Evolutionary conservation across 2,329 filamentous ascomycete species (phyloP).

Genomic region (Colletotrichum godetiae): DNA sequence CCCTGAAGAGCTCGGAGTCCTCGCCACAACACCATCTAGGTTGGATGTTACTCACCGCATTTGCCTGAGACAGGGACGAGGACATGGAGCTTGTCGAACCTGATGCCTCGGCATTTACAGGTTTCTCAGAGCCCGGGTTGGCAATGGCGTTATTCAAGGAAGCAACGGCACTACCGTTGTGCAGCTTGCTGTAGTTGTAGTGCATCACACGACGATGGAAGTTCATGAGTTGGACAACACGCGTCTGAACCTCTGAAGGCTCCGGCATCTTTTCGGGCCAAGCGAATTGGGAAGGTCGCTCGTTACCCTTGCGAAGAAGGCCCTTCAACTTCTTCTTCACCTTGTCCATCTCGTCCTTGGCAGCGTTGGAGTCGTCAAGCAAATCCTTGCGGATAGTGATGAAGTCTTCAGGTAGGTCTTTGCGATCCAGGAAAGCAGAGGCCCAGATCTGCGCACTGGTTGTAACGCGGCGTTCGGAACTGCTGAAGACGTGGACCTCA

Average conservation of each 20-base stretch:
- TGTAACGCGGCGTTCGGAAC: conserved; percentile 92
- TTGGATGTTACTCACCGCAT: conserved; percentile 79
- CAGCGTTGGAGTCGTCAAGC: conserved; percentile 96
- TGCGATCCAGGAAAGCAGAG: conserved; percentile 86
- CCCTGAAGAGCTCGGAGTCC: conserved; percentile 92
- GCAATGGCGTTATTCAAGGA: conserved; percentile 70
- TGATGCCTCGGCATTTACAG: conserved; percentile 51
- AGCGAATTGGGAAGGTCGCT: conserved; percentile 95
- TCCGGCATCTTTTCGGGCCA: conserved; percentile 97
- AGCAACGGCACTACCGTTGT: conserved; percentile 69
- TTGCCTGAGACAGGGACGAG: conserved; percentile 68
- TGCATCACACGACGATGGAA: conserved; percentile 97
- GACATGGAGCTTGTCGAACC: conserved; percentile 52
- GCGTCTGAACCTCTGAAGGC: conserved; percentile 89
- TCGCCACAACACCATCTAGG: conserved; percentile 96
- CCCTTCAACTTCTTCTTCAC: conserved; percentile 99
- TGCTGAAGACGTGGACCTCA: conserved; percentile 94
- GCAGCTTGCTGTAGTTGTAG: conserved; percentile 87
- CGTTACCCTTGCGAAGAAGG: conserved; percentile 89
- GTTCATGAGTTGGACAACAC: conserved; percentile 96
- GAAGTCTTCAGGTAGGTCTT: conserved; percentile 85
- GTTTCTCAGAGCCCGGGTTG: conserved; percentile 61
- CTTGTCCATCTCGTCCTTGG: conserved; percentile 99
- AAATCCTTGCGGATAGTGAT: conserved; percentile 95
- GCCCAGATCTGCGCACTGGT: conserved; percentile 98